phyloP scores from a whole-genome alignment of 2,329 filamentous ascomycete genomes.

The Cladosporium sp. region DNA sequence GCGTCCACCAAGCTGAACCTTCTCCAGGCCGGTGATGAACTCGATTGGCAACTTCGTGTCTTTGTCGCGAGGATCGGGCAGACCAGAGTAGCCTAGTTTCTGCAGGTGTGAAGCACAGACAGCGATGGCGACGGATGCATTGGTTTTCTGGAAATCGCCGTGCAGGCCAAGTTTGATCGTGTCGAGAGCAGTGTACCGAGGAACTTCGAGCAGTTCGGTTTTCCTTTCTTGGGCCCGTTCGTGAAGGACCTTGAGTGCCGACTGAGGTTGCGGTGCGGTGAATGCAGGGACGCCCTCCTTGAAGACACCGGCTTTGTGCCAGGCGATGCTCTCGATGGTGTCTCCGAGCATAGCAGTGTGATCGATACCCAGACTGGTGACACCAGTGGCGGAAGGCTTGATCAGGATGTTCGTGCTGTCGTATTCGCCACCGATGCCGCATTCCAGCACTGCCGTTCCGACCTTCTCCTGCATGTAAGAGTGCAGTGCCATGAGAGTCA shows the following conservation, averaged over 20 bases:
- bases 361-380: conserved; percentile 80
- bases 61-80: conserved; percentile 38
- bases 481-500: conserved; percentile 85
- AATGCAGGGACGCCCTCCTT: conserved; percentile 62
- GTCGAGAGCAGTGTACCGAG: conserved; percentile 44
- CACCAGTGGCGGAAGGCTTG: conserved; percentile 64
- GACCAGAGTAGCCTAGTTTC: conserved; percentile 36
- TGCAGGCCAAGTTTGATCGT: conserved; percentile 53
- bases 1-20: conserved; percentile 66
- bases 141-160: conserved; percentile 59
- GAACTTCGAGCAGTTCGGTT: conserved; percentile 45
- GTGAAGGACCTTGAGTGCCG: conserved; percentile 52
- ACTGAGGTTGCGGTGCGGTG: conserved; percentile 53
- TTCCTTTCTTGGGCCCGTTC: conserved; percentile 50
- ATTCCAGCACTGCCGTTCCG: conserved; percentile 77
- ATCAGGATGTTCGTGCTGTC: conserved; percentile 85
- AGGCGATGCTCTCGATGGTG: conserved; percentile 76
- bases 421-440: conserved; percentile 89
- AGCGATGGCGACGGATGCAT: conserved; percentile 57
- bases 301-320: conserved; percentile 89
- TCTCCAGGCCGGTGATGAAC: conserved; percentile 61
- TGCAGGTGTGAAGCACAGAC: conserved; percentile 56
- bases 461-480: conserved; percentile 73
- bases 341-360: conserved; percentile 75
- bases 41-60: conserved; percentile 50